A percentile compares a stretch with the other conserved stretches of the same genome.
phyloP scores from a whole-genome alignment of 768 basidiomycete genomes.

The Suillus lakei region DNA sequence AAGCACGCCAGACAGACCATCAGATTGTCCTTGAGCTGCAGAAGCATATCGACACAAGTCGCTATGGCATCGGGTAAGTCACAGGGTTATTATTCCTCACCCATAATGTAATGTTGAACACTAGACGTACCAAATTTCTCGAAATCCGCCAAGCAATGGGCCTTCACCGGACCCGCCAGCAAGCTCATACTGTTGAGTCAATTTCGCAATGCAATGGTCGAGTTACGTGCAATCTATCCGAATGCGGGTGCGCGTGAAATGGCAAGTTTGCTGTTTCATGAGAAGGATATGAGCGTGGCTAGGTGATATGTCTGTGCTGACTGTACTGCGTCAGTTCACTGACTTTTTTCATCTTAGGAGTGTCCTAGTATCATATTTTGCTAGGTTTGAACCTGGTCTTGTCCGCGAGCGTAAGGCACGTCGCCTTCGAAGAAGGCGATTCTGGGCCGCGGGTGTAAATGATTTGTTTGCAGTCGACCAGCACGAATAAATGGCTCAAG shows the following conservation, averaged over 20 bases:
- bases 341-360: conserved; percentile 6
- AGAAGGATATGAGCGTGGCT: conserved; percentile 29
- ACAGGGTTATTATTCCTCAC: not conserved
- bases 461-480: conserved; percentile 45
- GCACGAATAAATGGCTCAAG: conserved; percentile 50
- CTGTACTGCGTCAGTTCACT: not conserved
- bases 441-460: conserved; percentile 47
- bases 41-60: conserved; percentile 26
- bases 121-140: conserved; percentile 1
- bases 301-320: conserved; percentile 18
- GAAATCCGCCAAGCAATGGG: conserved; percentile 22
- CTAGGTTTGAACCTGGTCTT: conserved; percentile 22
- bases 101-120: not conserved
- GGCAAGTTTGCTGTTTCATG: conserved; percentile 23
- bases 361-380: conserved; percentile 10
- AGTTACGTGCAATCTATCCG: conserved; percentile 27
- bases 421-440: conserved; percentile 35
- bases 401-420: conserved; percentile 21
- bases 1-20: conserved; percentile 27
- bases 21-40: conserved; percentile 27
- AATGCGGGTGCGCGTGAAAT: conserved; percentile 33
- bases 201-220: conserved; percentile 23
- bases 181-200: conserved; percentile 25
- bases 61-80: conserved; percentile 28
- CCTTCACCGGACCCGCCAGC: conserved; percentile 19